Base-by-base conservation (phyloP, 371 early-diverging fungal genomes). In the Syncephalastrum monosporum region DNA sequence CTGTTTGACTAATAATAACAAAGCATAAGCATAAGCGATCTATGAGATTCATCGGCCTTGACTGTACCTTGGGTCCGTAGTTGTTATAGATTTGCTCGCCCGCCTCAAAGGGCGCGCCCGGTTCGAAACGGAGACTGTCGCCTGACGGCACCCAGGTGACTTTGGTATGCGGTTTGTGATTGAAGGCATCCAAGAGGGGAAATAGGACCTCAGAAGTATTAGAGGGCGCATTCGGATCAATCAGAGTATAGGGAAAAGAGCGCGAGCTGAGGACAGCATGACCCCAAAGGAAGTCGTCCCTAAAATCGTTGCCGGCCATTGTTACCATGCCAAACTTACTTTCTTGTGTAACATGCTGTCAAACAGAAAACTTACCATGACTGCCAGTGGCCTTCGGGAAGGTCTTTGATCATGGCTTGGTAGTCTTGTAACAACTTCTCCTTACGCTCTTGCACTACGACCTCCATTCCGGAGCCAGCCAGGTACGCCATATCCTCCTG, bases 61-160 rank as follows among this genome's bases (percentile, higher is more conserved):
- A 21, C 24, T 45, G 43, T 63, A 78, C 82, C 74, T 88, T 88
- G 45, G 86, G 81, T 5, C 88, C 88, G 65, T 88, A 88, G 44
- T 86, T 87, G 63, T 87, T 86, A 50, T 67, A 79, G 42, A 87
- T 56, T 48, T 88, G 77, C 23, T 77, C 62, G 0, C 84, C 85
- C 4, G 58, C 53, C 15, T 48, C 33, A 10, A 72, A 44, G 15
- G 54, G 54, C 25, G 75, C 57, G 14, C 76, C 72, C 38, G 76
- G 47, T 10, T 75, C 59, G 61, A 79, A 72, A 1, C 74, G 64
- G 13, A 79, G 53, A 0, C 55, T 53, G 41, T 67, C 66, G 1
- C 73, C 73, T 24, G 50, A 53, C 33, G 70, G 64, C 12, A 56
- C 56, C 83, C 85, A 85, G 14, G 82, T 74, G 14, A 85, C 75